Base-by-base conservation (phyloP, 352 stramenopile genomes). In the Phytophthora lateralis region DNA sequence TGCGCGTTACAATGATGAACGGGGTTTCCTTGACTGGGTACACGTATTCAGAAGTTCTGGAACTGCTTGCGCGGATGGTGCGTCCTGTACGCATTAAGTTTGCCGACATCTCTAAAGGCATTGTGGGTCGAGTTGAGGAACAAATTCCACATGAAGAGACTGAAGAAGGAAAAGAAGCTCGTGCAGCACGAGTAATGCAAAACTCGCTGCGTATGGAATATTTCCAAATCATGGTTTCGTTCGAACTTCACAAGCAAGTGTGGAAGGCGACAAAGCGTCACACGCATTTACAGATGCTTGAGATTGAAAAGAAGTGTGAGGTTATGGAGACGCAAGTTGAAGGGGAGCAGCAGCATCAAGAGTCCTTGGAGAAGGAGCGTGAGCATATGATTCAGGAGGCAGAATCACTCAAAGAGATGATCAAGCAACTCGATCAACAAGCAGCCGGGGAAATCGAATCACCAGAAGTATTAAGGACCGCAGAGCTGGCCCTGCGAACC, bases 1-100 rank as follows among this genome's bases (percentile, higher is more conserved):
- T 96, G 80, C 78, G 87, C 18, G 87, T 96, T 73, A 91, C 85
- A 0, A 81, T 81, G 51, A 92, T 96, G 72, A 88, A 91, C 57
- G 82, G 83, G 9, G 76, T 90, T 29, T 73, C 87, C 2, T 32
- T 96, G 34, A 80, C 85, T 2, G 87, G 87, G 0, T 94, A 82
- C 59, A 92, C 85, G 11, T 96, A 94, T 63, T 76, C 64, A 3
- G 85, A 96, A 39, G 78, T 94, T 11, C 68, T 96, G 8, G 87
- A 96, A 45, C 65, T 87, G 39, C 72, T 96, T 6, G 89, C 82
- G 59, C 73, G 82, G 29, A 63, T 90, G 26, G 54, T 66, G 6
- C 80, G 87, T 14, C 87, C 87, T 24, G 63, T 96, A 11, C 77
- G 78, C 6, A 92, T 96, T 30, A 91, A 91, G 56, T 96, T 96